Conservation (phyloP, 306 rosid genomes). For the Lotus japonicus region DNA sequence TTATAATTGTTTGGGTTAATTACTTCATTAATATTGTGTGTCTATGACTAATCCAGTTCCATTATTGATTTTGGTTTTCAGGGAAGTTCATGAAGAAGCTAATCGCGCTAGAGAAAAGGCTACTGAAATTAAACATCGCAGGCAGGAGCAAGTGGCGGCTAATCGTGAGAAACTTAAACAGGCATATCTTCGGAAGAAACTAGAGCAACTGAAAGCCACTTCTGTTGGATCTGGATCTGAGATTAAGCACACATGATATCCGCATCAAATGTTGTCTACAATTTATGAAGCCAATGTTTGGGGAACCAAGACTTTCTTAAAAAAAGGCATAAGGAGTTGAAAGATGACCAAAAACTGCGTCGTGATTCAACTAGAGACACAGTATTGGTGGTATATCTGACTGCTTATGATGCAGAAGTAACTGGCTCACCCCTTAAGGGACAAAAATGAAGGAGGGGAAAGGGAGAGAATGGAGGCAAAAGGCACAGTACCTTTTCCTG, state of each 20-base stretch:
- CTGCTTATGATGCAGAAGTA: constrained; percentile 1
- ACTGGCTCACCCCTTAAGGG: background rate
- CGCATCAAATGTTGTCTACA: background rate
- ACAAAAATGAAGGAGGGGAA: background rate
- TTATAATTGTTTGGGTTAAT: constrained; percentile 1
- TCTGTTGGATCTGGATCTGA: constrained; percentile 41
- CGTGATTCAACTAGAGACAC: background rate
- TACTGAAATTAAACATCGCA: constrained; percentile 61
- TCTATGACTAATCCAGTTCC: background rate
- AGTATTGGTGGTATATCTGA: background rate
- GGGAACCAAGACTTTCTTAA: background rate
- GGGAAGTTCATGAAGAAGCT: constrained; percentile 95
- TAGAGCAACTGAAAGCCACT: constrained; percentile 69
- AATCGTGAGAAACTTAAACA: constrained; percentile 77
- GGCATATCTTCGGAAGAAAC: constrained; percentile 74
- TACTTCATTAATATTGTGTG: background rate
- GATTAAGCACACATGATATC: constrained; percentile 23
- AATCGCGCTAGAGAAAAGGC: constrained; percentile 75
- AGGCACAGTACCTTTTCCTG: background rate
- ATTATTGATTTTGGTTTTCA: constrained; percentile 25
- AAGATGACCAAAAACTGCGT: background rate
- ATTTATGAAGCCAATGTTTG: background rate
- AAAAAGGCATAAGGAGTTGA: background rate
- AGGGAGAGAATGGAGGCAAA: background rate
- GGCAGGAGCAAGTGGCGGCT: constrained; percentile 67